Conservation (phyloP, 768 basidiomycete species). For the Suillus bovinus region DNA sequence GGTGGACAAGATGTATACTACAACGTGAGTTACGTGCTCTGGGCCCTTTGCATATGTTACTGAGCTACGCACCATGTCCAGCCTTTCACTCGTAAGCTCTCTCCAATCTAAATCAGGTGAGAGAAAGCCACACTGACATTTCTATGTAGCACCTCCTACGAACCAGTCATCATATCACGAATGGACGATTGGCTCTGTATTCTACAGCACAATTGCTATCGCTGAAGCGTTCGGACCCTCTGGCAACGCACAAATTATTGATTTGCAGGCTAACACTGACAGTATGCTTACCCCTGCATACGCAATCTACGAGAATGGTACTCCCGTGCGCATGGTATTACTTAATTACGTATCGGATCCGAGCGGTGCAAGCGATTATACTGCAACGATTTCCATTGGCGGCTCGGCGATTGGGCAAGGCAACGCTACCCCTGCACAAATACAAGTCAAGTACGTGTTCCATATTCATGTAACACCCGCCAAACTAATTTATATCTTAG, state of each 20-base stretch:
- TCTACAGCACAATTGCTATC: constrained; percentile 39
- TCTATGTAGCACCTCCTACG: constrained; percentile 40
- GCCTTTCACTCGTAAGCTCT: constrained; percentile 49
- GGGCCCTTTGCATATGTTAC: neutral
- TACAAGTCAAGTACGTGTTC: constrained; percentile 33
- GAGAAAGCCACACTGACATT: neutral
- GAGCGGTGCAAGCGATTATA: constrained; percentile 40
- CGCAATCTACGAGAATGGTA: constrained; percentile 70
- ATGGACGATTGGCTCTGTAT: constrained; percentile 44
- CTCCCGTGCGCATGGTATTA: constrained; percentile 41
- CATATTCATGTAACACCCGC: neutral
- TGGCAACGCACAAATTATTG: constrained; percentile 37
- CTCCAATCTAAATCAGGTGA: neutral
- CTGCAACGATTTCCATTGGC: constrained; percentile 35
- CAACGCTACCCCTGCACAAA: constrained; percentile 22
- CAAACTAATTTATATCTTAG: constrained; percentile 13
- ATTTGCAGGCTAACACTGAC: constrained; percentile 29
- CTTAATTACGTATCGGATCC: constrained; percentile 51
- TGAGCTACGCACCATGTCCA: constrained; percentile 14
- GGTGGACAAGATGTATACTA: constrained; percentile 51
- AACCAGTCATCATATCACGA: constrained; percentile 36
- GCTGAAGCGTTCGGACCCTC: constrained; percentile 39
- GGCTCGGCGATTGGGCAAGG: constrained; percentile 18
- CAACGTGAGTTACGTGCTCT: constrained; percentile 40
- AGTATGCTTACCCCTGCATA: constrained; percentile 42